A percentile compares a stretch with the other conserved stretches of the same genome.
Evolutionary conservation across 225 moss, liverwort and hornwort species (phyloP).

Genomic region (Bryum argenteum): DNA sequence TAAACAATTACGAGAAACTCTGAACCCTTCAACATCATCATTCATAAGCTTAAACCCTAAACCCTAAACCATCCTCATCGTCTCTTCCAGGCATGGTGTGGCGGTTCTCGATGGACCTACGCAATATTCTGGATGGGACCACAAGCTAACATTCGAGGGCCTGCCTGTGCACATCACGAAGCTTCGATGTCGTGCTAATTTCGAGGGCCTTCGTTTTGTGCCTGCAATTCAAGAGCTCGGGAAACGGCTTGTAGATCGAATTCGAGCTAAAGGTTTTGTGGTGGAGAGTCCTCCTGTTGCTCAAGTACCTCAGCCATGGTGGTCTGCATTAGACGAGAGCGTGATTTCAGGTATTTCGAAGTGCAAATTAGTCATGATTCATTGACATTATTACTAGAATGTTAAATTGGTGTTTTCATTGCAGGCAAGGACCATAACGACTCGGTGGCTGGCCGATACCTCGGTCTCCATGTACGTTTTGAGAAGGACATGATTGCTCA

Average conservation of each 20-base stretch:
- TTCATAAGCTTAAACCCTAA: no score
- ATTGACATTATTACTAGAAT: neutral
- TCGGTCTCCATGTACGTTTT: constrained; percentile 73
- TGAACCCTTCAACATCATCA: neutral
- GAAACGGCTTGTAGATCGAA: constrained; percentile 53
- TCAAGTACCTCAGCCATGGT: constrained; percentile 49
- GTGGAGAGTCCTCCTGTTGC: constrained; percentile 37
- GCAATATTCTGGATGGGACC: constrained; percentile 56
- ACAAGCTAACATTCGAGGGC: constrained; percentile 68
- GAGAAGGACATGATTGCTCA: constrained; percentile 77
- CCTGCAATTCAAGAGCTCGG: constrained; percentile 57
- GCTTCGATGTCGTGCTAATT: constrained; percentile 62
- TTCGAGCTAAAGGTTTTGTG: constrained; percentile 47
- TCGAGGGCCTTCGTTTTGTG: constrained; percentile 60
- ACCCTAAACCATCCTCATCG: neutral
- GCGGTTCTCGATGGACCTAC: constrained; percentile 57
- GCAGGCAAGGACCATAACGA: constrained; percentile 37
- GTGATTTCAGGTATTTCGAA: constrained; percentile 28
- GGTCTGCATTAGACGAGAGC: constrained; percentile 43
- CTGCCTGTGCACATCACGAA: constrained; percentile 60
- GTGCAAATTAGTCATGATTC: no score
- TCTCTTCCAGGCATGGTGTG: constrained; percentile 53
- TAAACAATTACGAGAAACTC: constrained; percentile 14
- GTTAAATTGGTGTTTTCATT: constrained; percentile 6
- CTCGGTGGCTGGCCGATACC: constrained; percentile 43